Conservation (phyloP, 805 yeast genomes). For the Candida tammaniensis region DNA sequence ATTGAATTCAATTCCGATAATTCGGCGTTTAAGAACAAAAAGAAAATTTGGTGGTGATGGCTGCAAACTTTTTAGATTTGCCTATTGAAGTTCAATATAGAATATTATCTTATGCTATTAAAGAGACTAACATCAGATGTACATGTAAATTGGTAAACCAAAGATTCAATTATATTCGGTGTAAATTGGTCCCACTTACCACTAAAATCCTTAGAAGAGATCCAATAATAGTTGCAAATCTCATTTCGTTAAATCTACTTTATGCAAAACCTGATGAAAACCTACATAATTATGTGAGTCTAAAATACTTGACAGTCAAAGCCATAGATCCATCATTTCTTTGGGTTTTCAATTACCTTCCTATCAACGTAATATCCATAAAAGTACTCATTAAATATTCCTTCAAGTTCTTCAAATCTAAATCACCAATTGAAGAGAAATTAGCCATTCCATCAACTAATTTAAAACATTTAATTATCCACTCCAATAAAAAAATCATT, state of each 20-base stretch:
- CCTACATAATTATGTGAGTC: not conserved
- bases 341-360: constrained; percentile 1
- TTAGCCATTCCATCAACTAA: no score
- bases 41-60: not conserved
- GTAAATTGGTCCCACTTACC: not conserved
- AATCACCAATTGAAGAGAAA: no score
- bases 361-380: not conserved
- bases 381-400: no score
- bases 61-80: constrained; percentile 1
- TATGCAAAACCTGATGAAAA: not conserved
- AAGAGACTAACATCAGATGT: not conserved
- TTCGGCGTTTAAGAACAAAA: no score
- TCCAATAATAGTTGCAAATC: not conserved
- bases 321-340: not conserved
- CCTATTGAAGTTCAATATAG: constrained; percentile 4
- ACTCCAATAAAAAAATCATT: not conserved
- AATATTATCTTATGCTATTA: constrained; percentile 1
- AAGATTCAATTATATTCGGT: not conserved
- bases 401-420: no score
- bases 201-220: not conserved
- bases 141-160: constrained; percentile 1
- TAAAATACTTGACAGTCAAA: constrained; percentile 2
- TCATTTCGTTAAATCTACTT: constrained; percentile 1
- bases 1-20: no score
- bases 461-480: constrained; percentile 1